Evolutionary conservation across 805 yeast genomes (phyloP).

Genomic region (Cyberlindnera mrakii): DNA sequence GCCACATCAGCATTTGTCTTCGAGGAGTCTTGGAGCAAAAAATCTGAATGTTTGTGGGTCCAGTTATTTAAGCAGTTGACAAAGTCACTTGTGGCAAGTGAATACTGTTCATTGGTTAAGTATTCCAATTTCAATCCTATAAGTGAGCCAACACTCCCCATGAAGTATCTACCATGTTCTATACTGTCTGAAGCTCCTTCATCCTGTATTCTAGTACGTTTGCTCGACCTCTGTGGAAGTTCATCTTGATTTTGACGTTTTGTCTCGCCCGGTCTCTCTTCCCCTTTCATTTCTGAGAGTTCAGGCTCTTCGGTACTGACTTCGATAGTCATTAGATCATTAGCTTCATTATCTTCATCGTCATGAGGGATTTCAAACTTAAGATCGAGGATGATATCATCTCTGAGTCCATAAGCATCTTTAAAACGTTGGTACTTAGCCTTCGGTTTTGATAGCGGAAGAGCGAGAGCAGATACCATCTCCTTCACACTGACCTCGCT

Average conservation of each 20-base stretch:
- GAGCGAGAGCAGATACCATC: conserved; percentile 21
- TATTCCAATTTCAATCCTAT: neutral
- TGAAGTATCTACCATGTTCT: conserved; percentile 5
- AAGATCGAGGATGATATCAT: conserved; percentile 41
- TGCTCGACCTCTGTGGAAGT: conserved; percentile 32
- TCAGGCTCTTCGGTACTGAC: neutral
- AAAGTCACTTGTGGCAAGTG: conserved; percentile 8
- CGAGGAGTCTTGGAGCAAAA: conserved; percentile 13
- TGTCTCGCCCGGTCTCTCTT: conserved; percentile 4
- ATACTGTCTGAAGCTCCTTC: conserved; percentile 14
- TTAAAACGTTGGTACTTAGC: conserved; percentile 27
- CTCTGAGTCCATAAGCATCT: conserved; percentile 49
- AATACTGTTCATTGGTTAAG: neutral
- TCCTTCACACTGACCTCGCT: conserved; percentile 26
- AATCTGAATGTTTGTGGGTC: conserved; percentile 24
- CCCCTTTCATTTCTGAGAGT: neutral
- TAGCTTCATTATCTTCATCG: neutral
- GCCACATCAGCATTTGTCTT: conserved; percentile 13
- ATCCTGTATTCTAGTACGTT: conserved; percentile 29
- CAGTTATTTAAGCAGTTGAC: conserved; percentile 12
- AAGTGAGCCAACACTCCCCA: conserved; percentile 5
- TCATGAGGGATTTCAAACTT: conserved; percentile 7
- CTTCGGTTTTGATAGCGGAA: conserved; percentile 30
- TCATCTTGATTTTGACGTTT: conserved; percentile 15
- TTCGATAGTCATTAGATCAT: neutral